Evolutionary conservation across 2,329 filamentous ascomycete genomes (phyloP).

Genomic region (Tolypocladium guangdongense): DNA sequence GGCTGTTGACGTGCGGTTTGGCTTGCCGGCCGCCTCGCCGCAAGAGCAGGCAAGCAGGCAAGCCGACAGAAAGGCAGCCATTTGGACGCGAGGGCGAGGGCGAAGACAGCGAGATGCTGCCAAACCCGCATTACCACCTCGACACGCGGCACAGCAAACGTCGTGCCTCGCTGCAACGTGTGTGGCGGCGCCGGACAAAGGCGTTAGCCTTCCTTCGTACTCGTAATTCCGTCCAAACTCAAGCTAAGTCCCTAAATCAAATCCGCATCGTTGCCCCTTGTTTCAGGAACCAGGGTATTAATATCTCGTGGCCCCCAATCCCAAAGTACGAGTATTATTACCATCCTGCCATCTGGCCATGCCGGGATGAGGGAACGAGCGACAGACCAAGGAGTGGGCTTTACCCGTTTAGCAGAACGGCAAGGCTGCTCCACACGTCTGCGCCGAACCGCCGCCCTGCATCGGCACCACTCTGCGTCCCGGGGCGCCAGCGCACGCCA

Average conservation of each 20-base stretch:
- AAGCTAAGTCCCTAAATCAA: no score
- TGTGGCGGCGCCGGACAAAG: background rate
- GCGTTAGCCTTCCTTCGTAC: background rate
- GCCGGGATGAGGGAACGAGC: background rate
- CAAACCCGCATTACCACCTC: background rate
- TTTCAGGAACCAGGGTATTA: background rate
- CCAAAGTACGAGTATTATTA: no score
- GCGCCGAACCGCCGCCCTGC: background rate
- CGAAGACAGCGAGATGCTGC: background rate
- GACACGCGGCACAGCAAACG: background rate
- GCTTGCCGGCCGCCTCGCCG: background rate
- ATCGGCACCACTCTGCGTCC: background rate
- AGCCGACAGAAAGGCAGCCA: background rate
- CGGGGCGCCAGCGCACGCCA: background rate
- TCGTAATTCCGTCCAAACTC: background rate
- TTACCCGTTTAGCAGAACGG: background rate
- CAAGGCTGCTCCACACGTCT: background rate
- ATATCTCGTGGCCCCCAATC: background rate
- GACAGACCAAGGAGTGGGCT: no score
- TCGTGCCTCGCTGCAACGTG: background rate
- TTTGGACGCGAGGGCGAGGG: background rate
- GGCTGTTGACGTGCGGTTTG: fast-evolving
- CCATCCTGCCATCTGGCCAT: background rate
- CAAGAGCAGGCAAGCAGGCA: background rate
- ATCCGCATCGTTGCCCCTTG: no score